phyloP scores from a whole-genome alignment of 2,329 filamentous ascomycete genomes.

The Diaporthe sp. region DNA sequence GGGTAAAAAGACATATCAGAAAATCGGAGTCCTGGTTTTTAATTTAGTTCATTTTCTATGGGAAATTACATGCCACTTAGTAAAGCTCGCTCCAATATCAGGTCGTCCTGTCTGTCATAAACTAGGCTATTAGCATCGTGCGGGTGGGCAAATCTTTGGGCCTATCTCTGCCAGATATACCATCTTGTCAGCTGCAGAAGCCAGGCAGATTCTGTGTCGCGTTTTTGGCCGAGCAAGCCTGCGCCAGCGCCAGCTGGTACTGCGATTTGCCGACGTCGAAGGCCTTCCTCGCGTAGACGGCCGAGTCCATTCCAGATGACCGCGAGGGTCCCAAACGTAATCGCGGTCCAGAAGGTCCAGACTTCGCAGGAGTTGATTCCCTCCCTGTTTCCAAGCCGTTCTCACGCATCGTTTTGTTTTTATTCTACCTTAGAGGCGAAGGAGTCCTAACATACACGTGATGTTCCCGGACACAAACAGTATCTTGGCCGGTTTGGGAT shows the following conservation, averaged over 20 bases:
- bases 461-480: neutral
- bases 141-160: too few species aligned
- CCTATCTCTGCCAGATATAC: neutral
- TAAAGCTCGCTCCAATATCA: neutral
- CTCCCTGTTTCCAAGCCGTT: neutral
- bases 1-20: slow-evolving; percentile 18
- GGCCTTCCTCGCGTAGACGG: slow-evolving; percentile 20
- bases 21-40: slow-evolving; percentile 8
- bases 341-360: slow-evolving; percentile 27
- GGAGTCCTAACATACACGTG: neutral
- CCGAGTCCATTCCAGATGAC: slow-evolving; percentile 6
- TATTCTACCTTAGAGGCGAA: neutral
- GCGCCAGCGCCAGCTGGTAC: slow-evolving; percentile 25
- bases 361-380: slow-evolving; percentile 7
- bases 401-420: neutral
- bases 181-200: neutral
- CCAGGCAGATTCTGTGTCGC: neutral
- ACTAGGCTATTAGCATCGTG: neutral
- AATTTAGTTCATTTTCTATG: neutral
- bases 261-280: slow-evolving; percentile 5
- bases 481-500: neutral
- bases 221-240: slow-evolving; percentile 10
- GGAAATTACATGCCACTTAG: neutral
- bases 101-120: neutral
- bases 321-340: neutral